Evolutionary conservation across 257 asterid genomes (phyloP).

Genomic region (Solanum sejunctum): DNA sequence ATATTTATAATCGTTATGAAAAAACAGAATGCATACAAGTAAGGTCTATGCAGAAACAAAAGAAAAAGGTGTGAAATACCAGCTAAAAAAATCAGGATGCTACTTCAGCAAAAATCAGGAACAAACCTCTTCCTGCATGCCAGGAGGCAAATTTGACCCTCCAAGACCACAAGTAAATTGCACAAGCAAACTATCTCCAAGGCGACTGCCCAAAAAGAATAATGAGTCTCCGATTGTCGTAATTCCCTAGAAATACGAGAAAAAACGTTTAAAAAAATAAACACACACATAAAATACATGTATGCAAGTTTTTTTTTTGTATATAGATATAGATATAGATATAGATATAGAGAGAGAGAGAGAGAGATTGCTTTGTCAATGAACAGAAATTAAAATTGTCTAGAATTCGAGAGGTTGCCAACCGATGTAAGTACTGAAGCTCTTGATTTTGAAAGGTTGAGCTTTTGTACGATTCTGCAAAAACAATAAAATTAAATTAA

Average conservation of each 20-base stretch:
- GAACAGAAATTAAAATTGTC: neutral
- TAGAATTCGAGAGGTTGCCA: slow-evolving; percentile 21
- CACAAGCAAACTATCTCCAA: slow-evolving; percentile 96
- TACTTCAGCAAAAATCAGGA: slow-evolving; percentile 4
- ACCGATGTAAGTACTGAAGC: slow-evolving; percentile 98
- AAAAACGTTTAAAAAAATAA: neutral
- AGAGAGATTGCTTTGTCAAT: neutral
- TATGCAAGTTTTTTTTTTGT: too few relatives aligned
- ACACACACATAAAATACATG: neutral
- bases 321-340: too few relatives aligned
- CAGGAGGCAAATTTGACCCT: slow-evolving; percentile 45
- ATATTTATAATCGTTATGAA: neutral
- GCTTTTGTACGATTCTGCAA: slow-evolving; percentile 87
- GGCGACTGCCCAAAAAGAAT: slow-evolving; percentile 88
- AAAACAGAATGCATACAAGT: neutral
- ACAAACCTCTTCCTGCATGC: slow-evolving; percentile 79
- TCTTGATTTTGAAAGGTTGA: slow-evolving; percentile 88
- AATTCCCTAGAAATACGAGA: slow-evolving; percentile 39
- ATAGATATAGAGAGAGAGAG: neutral
- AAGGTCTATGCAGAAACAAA: neutral
- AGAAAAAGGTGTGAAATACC: neutral
- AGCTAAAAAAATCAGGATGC: slow-evolving; percentile 6
- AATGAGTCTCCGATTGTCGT: slow-evolving; percentile 83
- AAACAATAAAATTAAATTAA: neutral
- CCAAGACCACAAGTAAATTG: slow-evolving; percentile 77